These are phyloP conservation scores for Gynostemma pentaphyllum DNA, from an alignment of 306 rosid genomes.

Conservation along the genomic window DNA sequence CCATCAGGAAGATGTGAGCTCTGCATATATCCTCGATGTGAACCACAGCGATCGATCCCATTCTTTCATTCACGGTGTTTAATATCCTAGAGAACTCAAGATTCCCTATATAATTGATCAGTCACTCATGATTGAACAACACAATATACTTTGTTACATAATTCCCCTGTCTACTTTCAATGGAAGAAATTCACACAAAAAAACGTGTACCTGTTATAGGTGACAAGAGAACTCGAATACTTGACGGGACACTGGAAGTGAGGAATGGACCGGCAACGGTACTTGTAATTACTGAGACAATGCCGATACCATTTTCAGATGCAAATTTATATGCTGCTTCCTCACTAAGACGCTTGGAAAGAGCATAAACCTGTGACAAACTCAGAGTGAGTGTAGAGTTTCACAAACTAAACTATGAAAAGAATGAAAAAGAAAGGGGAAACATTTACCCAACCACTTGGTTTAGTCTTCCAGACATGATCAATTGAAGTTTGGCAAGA, in stretches of 20 bases:
- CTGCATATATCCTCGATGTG: slow-evolving; percentile 74
- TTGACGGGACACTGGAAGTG: slow-evolving; percentile 48
- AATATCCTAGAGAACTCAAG: slow-evolving; percentile 31
- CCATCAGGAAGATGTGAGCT: slow-evolving; percentile 77
- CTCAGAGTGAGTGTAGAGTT: background rate
- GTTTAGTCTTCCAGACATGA: slow-evolving; percentile 38
- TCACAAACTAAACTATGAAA: background rate
- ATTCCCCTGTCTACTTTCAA: background rate
- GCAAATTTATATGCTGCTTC: slow-evolving; percentile 68
- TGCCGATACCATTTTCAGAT: slow-evolving; percentile 44
- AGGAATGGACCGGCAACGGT: slow-evolving; percentile 74
- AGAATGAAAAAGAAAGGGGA: background rate
- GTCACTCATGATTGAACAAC: background rate
- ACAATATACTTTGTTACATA: background rate
- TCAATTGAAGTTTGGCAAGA: slow-evolving; percentile 42
- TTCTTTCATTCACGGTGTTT: slow-evolving; percentile 57
- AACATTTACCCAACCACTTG: slow-evolving; percentile 64
- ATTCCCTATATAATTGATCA: slow-evolving; percentile 33
- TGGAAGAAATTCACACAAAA: background rate
- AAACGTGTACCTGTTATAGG: slow-evolving; percentile 46
- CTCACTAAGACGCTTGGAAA: slow-evolving; percentile 55
- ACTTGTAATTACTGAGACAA: slow-evolving; percentile 55
- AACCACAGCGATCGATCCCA: slow-evolving; percentile 61
- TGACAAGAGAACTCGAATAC: slow-evolving; percentile 57
- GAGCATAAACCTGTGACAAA: slow-evolving; percentile 45